Conservation (phyloP, 495 filamentous ascomycete species). For the Jackrogersella minutella region DNA sequence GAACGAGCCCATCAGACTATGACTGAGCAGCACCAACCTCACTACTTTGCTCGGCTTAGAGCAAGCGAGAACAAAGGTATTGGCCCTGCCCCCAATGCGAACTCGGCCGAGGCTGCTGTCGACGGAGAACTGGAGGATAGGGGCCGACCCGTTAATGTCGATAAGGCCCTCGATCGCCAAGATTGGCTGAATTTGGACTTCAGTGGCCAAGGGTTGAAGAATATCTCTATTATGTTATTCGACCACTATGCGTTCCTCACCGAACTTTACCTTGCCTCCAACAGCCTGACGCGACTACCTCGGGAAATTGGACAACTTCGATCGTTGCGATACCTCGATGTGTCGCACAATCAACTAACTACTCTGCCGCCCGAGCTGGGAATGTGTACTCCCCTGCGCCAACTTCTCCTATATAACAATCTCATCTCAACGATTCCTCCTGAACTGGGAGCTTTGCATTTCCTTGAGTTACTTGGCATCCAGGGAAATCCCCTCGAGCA, state of each 20-base stretch:
- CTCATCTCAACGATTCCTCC: conserved; percentile 79
- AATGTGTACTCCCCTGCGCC: conserved; percentile 88
- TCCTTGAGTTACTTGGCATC: conserved; percentile 87
- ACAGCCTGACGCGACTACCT: conserved; percentile 81
- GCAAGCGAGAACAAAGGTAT: conserved; percentile 67
- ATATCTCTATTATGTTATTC: conserved; percentile 80
- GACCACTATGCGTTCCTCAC: conserved; percentile 80
- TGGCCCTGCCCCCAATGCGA: conserved; percentile 45
- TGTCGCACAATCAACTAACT: conserved; percentile 84
- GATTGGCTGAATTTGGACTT: conserved; percentile 93
- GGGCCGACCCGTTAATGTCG: conserved; percentile 65
- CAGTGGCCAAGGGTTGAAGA: conserved; percentile 89
- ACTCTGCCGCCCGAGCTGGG: conserved; percentile 91
- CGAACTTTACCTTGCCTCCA: conserved; percentile 89
- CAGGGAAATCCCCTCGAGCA: conserved; percentile 87
- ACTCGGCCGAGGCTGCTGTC: conserved; percentile 51
- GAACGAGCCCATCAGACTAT: conserved; percentile 73
- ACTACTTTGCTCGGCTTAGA: conserved; percentile 63
- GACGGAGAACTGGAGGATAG: conserved; percentile 71
- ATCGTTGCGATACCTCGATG: conserved; percentile 79
- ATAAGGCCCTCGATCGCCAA: conserved; percentile 69
- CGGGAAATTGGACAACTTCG: conserved; percentile 80
- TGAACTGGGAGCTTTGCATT: conserved; percentile 86
- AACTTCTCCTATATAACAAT: conserved; percentile 88
- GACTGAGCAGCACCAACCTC: conserved; percentile 61